phyloP scores from a whole-genome alignment of 306 rosid genomes.

The Ceratonia siliqua region DNA sequence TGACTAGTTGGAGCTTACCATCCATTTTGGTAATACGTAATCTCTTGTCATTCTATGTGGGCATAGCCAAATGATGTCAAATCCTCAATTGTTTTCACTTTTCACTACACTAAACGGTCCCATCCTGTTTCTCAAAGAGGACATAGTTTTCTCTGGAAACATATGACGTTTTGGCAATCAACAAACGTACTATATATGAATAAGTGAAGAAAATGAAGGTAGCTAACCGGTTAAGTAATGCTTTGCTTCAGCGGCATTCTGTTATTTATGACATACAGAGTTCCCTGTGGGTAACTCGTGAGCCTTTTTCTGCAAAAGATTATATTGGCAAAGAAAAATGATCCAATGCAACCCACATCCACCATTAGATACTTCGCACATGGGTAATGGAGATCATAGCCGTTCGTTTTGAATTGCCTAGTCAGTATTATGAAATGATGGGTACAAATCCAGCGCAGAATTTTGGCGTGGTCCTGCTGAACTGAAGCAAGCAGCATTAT shows the following conservation, averaged over 20 bases:
- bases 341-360: conserved; percentile 14
- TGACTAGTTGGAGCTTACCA: background rate
- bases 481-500: conserved; percentile 34
- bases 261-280: conserved; percentile 32
- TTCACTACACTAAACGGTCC: conserved; percentile 4
- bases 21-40: conserved; percentile 2
- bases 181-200: conserved; percentile 11
- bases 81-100: conserved; percentile 22
- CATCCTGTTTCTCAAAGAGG: conserved; percentile 33
- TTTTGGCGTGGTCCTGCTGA: conserved; percentile 50
- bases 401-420: conserved; percentile 54
- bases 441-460: conserved; percentile 48
- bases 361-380: conserved; percentile 5
- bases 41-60: background rate
- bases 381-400: conserved; percentile 28
- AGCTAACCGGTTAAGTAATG: conserved; percentile 27
- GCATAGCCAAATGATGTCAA: conserved; percentile 23
- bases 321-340: background rate
- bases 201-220: conserved; percentile 29
- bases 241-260: conserved; percentile 71
- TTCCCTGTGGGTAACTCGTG: conserved; percentile 34
- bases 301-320: conserved; percentile 4
- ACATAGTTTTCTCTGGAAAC: background rate
- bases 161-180: background rate
- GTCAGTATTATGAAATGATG: conserved; percentile 47